Conservation (phyloP, 1,139 yeast genomes). For the Taiozyma onychis region DNA sequence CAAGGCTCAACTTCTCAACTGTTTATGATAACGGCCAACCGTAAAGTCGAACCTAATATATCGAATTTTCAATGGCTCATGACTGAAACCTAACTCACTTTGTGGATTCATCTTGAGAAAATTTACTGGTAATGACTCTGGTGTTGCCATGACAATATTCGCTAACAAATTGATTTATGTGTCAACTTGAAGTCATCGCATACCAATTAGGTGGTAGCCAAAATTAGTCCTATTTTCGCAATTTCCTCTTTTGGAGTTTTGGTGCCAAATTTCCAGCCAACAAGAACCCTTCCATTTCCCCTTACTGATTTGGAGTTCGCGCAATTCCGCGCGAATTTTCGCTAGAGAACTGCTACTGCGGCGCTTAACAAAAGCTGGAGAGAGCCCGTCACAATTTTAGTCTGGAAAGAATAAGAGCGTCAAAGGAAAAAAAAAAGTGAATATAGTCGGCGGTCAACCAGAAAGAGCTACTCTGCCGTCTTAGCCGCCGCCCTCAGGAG, state of each 20-base stretch:
- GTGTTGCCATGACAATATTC: no score
- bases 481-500: no score
- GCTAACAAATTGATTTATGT: neutral
- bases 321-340: neutral
- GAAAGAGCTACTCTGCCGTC: no score
- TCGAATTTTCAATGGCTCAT: no score
- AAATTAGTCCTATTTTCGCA: neutral
- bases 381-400: neutral
- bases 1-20: no score
- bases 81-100: no score
- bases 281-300: neutral
- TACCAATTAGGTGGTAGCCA: no score
- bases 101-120: no score
- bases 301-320: neutral
- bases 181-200: neutral
- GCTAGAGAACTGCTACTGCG: neutral
- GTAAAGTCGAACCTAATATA: no score
- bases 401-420: neutral
- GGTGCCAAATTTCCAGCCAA: neutral
- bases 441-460: neutral
- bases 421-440: neutral
- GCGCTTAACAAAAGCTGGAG: constrained; percentile 4
- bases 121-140: no score
- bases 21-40: no score
- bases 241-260: neutral